Conservation (phyloP, 2,329 filamentous ascomycete genomes). For the Colletotrichum limetticola region DNA sequence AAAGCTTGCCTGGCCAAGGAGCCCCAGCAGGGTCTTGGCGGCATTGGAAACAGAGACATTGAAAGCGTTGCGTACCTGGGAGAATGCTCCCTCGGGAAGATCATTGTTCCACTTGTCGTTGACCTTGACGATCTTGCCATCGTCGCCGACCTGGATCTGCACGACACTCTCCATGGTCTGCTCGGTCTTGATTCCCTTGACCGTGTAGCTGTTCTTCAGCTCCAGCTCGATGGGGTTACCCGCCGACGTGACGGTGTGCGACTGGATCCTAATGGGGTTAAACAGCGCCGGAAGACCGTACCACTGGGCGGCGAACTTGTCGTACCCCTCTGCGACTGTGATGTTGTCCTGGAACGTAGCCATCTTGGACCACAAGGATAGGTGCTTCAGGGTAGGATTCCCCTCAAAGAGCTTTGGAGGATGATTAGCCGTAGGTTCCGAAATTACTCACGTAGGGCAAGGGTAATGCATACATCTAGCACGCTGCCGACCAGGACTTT, state of each 20-base stretch:
- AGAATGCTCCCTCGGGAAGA: constrained; percentile 46
- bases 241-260: constrained; percentile 61
- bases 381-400: constrained; percentile 66
- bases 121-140: constrained; percentile 48
- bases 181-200: constrained; percentile 46
- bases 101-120: constrained; percentile 51
- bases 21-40: background rate
- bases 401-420: constrained; percentile 65
- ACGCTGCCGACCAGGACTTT: constrained; percentile 66
- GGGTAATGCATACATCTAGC: constrained; percentile 57
- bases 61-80: constrained; percentile 43
- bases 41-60: background rate
- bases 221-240: constrained; percentile 71
- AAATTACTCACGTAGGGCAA: no score
- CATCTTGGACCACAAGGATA: constrained; percentile 68
- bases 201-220: constrained; percentile 48
- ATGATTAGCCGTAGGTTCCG: background rate
- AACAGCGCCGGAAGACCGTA: constrained; percentile 71
- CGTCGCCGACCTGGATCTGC: constrained; percentile 43
- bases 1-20: constrained; percentile 8
- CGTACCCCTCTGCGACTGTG: constrained; percentile 65
- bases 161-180: constrained; percentile 46
- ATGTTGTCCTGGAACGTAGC: constrained; percentile 69
- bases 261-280: constrained; percentile 64
- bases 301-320: constrained; percentile 60